A percentile compares a stretch with the other conserved stretches of the same genome.
Evolutionary conservation across 345 rosid genomes (phyloP).

Genomic region (Citrus unshiu): DNA sequence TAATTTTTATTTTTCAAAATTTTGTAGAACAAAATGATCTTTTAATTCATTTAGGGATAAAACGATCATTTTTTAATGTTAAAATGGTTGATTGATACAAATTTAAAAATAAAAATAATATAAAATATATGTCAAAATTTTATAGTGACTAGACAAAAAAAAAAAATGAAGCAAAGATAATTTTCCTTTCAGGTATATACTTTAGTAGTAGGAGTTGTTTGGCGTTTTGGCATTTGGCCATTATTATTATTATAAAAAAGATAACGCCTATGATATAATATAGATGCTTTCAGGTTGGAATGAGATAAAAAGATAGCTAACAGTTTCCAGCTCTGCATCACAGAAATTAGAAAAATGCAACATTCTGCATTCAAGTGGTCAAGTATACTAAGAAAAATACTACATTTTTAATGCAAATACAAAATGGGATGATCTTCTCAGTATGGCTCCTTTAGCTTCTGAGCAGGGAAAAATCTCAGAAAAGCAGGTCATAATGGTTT

Average conservation of each 20-base stretch:
- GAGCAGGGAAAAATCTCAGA: constrained; percentile 18
- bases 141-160: rapidly evolving
- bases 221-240: too few relatives aligned
- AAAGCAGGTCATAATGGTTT: constrained; percentile 81
- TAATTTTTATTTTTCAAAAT: too few relatives aligned
- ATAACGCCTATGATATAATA: background rate
- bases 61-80: rapidly evolving
- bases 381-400: background rate
- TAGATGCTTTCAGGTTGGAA: too few relatives aligned
- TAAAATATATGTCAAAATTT: too few relatives aligned
- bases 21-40: rapidly evolving
- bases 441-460: background rate
- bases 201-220: background rate
- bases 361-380: background rate
- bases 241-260: too few relatives aligned
- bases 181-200: background rate
- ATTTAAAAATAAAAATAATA: too few relatives aligned
- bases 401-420: background rate
- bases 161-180: too few relatives aligned
- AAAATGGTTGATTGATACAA: rapidly evolving
- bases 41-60: too few relatives aligned
- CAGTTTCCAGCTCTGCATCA: background rate
- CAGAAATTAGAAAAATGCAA: background rate
- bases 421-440: background rate
- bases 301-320: background rate